A percentile compares a stretch with the other conserved stretches of the same genome.
These are phyloP conservation scores for Candida krabiensis DNA, from an alignment of 805 yeast genomes.

Conservation along the genomic window DNA sequence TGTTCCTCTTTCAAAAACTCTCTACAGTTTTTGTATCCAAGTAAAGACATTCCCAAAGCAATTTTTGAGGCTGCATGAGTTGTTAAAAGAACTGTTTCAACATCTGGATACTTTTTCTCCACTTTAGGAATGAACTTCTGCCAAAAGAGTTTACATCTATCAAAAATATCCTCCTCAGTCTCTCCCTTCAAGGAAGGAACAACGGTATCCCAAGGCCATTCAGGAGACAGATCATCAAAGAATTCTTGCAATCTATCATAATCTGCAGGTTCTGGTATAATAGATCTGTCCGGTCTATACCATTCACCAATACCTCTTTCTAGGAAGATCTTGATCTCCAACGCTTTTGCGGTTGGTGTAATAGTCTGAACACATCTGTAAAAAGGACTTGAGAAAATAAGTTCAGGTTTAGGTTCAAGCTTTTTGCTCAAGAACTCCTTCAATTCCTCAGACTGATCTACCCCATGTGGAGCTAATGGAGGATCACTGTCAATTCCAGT, in stretches of 20 bases:
- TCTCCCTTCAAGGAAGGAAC: conserved; percentile 74
- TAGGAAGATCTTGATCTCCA: conserved; percentile 58
- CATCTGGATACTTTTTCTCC: conserved; percentile 56
- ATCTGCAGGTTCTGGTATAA: conserved; percentile 70
- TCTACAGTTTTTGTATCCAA: conserved; percentile 51
- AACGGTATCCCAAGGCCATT: conserved; percentile 52
- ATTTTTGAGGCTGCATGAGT: conserved; percentile 95
- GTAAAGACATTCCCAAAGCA: conserved; percentile 76
- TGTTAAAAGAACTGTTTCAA: conserved; percentile 65
- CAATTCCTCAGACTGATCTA: conserved; percentile 80
- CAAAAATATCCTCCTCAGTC: conserved; percentile 64
- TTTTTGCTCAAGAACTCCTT: conserved; percentile 55
- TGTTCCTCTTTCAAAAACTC: conserved; percentile 50
- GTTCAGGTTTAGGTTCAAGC: conserved; percentile 57
- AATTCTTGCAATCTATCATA: conserved; percentile 46
- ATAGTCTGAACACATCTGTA: conserved; percentile 87
- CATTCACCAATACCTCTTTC: conserved; percentile 93
- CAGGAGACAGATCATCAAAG: conserved; percentile 49
- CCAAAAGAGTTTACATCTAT: conserved; percentile 60
- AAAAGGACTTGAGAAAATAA: conserved; percentile 80
- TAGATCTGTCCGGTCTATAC: conserved; percentile 70
- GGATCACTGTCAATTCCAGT: conserved; percentile 93
- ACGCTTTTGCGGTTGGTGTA: conserved; percentile 59
- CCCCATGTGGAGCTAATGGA: conserved; percentile 83
- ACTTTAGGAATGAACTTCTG: conserved; percentile 54